These are phyloP conservation scores for Syzygium malaccense DNA, from an alignment of 441 rosid species.

Conservation along the genomic window DNA sequence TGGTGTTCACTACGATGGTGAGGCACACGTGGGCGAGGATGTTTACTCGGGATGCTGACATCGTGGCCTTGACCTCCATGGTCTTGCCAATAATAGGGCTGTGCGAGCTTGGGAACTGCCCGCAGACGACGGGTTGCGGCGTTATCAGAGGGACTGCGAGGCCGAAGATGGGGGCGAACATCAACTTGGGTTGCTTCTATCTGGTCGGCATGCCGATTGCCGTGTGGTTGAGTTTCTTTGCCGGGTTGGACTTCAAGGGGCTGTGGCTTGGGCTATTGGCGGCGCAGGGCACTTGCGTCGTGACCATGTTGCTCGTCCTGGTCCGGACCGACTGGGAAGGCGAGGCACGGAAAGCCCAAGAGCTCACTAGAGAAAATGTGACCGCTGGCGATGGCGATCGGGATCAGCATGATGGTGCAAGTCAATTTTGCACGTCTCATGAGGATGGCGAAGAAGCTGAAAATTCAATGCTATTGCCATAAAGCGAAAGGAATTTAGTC, in stretches of 20 bases:
- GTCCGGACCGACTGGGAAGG: background rate
- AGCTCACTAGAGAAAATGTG: background rate
- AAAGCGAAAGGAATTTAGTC: background rate
- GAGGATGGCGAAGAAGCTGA: background rate
- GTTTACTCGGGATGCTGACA: background rate
- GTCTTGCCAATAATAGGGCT: constrained; percentile 12
- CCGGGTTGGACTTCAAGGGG: constrained; percentile 7
- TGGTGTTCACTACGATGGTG: background rate
- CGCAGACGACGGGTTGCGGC: constrained; percentile 13
- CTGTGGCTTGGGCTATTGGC: constrained; percentile 9
- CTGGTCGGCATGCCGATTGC: constrained; percentile 7
- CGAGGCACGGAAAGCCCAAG: background rate
- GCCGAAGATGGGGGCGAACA: constrained; percentile 8
- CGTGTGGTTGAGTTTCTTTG: background rate
- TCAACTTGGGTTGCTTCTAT: constrained; percentile 9
- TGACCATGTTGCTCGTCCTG: background rate
- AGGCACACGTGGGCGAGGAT: constrained; percentile 4
- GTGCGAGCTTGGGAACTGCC: constrained; percentile 14
- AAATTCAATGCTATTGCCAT: background rate
- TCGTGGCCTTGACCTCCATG: background rate
- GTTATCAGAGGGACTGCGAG: constrained; percentile 10
- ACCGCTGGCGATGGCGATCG: background rate
- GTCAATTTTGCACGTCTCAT: background rate
- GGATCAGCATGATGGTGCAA: background rate
- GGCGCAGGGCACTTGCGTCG: constrained; percentile 4